A percentile compares a stretch with the other conserved stretches of the same genome.
These are phyloP conservation scores for Darksidea phi DNA, from an alignment of 495 filamentous ascomycete genomes.

Conservation along the genomic window DNA sequence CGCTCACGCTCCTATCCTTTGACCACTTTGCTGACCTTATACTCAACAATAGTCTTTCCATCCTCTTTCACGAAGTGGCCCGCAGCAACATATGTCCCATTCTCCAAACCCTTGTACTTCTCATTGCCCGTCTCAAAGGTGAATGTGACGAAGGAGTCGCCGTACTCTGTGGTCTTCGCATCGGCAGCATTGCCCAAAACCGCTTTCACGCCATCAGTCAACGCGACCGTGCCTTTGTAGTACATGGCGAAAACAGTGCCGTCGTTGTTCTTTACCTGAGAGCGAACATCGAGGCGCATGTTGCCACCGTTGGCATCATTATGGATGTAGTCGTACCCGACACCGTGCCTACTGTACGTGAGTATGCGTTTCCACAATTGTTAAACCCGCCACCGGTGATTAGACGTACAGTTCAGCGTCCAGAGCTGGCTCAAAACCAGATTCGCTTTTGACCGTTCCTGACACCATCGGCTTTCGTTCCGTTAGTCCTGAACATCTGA, in stretches of 20 bases:
- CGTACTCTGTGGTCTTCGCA: constrained; percentile 27
- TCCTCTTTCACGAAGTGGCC: constrained; percentile 28
- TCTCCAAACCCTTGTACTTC: constrained; percentile 30
- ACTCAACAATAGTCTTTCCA: constrained; percentile 25
- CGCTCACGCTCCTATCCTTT: constrained; percentile 7
- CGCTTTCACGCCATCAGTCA: constrained; percentile 26
- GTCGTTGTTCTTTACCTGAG: constrained; percentile 30
- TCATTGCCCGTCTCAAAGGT: constrained; percentile 31
- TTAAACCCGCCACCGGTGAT: neutral
- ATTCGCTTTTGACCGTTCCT: constrained; percentile 48
- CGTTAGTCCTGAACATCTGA: neutral
- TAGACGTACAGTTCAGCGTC: constrained; percentile 28
- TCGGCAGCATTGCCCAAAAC: constrained; percentile 17
- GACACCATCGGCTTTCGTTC: constrained; percentile 46
- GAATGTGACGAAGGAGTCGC: constrained; percentile 29
- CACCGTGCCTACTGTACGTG: constrained; percentile 18
- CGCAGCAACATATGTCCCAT: constrained; percentile 28
- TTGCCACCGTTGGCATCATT: constrained; percentile 30
- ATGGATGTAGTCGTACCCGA: constrained; percentile 38
- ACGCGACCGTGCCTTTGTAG: constrained; percentile 31
- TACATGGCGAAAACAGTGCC: constrained; percentile 31
- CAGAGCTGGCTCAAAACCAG: constrained; percentile 43
- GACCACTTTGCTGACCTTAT: constrained; percentile 29
- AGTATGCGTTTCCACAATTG: neutral
- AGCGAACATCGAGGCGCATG: constrained; percentile 36